These are phyloP conservation scores for Cutaneotrichosporon dermatis DNA, from an alignment of 1,284 basidiomycete genomes.

Conservation along the genomic window DNA sequence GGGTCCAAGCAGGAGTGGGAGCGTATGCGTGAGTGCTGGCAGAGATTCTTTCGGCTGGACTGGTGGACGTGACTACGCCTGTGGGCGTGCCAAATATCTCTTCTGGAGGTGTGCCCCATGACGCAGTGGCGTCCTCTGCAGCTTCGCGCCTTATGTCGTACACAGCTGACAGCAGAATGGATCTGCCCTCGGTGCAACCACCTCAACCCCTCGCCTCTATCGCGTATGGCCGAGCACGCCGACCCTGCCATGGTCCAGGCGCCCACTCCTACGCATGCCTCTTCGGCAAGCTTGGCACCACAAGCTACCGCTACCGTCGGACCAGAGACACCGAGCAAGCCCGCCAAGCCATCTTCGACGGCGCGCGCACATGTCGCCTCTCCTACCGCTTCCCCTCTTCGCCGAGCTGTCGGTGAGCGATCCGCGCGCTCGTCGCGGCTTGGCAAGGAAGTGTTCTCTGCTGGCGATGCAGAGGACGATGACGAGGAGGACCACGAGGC, in stretches of 20 bases:
- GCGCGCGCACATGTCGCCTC: constrained; percentile 2
- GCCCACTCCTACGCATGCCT: too few relatives aligned
- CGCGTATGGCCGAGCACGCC: constrained; percentile 15
- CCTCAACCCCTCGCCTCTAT: constrained; percentile 41
- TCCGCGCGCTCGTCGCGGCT: constrained; percentile 32
- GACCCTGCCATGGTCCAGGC: too few relatives aligned
- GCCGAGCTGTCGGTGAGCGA: constrained; percentile 22
- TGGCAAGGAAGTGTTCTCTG: constrained; percentile 39
- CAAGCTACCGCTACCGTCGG: not conserved
- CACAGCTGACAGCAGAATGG: constrained; percentile 37
- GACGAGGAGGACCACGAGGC: constrained; percentile 16
- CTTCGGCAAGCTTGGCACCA: too few relatives aligned
- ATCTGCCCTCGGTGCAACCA: constrained; percentile 47
- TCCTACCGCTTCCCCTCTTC: constrained; percentile 21
- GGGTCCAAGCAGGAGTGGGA: constrained; percentile 78
- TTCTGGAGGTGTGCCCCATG: too few relatives aligned
- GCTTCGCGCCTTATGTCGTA: too few relatives aligned
- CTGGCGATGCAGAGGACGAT: constrained; percentile 23
- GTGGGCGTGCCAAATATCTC: too few relatives aligned
- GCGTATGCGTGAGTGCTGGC: constrained; percentile 68
- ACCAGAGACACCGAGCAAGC: constrained; percentile 16
- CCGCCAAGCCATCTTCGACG: constrained; percentile 1
- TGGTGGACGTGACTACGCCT: too few relatives aligned
- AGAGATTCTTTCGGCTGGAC: too few relatives aligned
- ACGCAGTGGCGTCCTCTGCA: too few relatives aligned